Percentiles rank a stretch among this genome's conserved stretches.
Conservation (phyloP, 1,284 basidiomycete species). For the Sporisorium exsertum region DNA sequence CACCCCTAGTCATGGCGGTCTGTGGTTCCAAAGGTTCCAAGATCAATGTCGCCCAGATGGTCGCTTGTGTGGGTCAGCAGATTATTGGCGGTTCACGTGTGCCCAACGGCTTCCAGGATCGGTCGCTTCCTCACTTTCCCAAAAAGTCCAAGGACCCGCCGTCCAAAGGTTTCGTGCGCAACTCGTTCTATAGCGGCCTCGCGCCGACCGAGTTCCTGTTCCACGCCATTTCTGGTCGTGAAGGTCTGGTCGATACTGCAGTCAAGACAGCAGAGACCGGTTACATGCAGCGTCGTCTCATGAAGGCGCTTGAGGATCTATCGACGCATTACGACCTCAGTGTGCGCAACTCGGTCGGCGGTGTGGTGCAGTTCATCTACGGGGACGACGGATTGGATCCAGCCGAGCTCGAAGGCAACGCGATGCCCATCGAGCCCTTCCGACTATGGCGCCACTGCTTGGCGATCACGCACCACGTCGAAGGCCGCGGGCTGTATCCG, state of each 20-base stretch:
- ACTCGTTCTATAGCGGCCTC: constrained; percentile 94
- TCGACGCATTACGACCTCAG: constrained; percentile 96
- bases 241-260: constrained; percentile 98
- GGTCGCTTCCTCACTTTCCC: constrained; percentile 96
- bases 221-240: constrained; percentile 98
- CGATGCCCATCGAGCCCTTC: constrained; percentile 77
- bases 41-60: constrained; percentile 99
- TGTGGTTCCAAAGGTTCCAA: constrained; percentile 98
- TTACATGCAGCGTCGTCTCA: constrained; percentile 97
- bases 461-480: constrained; percentile 73
- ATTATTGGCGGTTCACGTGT: constrained; percentile 98
- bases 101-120: constrained; percentile 98
- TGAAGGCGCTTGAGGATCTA: constrained; percentile 98
- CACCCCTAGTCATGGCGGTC: constrained; percentile 98
- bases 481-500: constrained; percentile 79
- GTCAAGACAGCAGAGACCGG: constrained; percentile 99
- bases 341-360: constrained; percentile 94
- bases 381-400: constrained; percentile 98
- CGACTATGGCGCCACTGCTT: constrained; percentile 89
- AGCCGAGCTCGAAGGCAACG: constrained; percentile 91
- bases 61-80: constrained; percentile 99
- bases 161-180: constrained; percentile 97
- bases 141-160: constrained; percentile 98
- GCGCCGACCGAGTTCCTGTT: constrained; percentile 96
- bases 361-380: constrained; percentile 97